Base-by-base conservation (phyloP, 768 basidiomycete species). In the Mycena indigotica region DNA sequence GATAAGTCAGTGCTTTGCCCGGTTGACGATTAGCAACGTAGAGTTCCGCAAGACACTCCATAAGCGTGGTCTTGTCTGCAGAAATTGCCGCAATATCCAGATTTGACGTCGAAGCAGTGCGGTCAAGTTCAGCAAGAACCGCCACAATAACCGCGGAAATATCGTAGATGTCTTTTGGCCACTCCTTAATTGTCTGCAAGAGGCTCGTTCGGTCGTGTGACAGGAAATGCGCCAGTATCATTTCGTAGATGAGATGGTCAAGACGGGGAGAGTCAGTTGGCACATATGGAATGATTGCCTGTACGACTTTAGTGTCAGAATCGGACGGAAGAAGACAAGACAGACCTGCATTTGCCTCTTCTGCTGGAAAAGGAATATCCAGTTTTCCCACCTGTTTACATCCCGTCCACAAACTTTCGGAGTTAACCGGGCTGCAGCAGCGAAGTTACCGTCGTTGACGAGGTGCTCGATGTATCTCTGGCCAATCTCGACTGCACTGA, bases 11-110 rank as follows among this genome's bases (percentile, higher is more conserved):
- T 0, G 97, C 97, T 74, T 96, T 95, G 21, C 91, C 95, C 2
- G 92, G 93, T 75, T 98, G 97, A 2, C 92, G 86, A 64, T 95
- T 95, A 19, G 84, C 78, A 30, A 85, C 86, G 70, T 93, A 94
- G 90, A 98, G 76, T 66, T 98, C 96, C 0, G 92, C 93, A 23
- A 98, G 74, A 69, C 92, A 95, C 69, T 96, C 93, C 88, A 98
- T 93, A n/a, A 98, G 79, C 6, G 91, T 69, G 1, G 79, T 75
- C 1, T 83, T 77, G 53, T 82, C 81, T 35, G 82, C 77, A 0
- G 79, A 75, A 48, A 26, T 6, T 24, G 46, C 13, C 6, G 46
- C 4, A n/a, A 13, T 23, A 26, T 35, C 6, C n/a, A 57, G 10
- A 38, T 53, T 54, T 2, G 83, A 83, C 0, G 82, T 77, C 0